Evolutionary conservation across 164 flowering plant genomes (phyloP), one percentile per base, ranked within the genome.

Genomic region (Paratinospora sagittata): DNA sequence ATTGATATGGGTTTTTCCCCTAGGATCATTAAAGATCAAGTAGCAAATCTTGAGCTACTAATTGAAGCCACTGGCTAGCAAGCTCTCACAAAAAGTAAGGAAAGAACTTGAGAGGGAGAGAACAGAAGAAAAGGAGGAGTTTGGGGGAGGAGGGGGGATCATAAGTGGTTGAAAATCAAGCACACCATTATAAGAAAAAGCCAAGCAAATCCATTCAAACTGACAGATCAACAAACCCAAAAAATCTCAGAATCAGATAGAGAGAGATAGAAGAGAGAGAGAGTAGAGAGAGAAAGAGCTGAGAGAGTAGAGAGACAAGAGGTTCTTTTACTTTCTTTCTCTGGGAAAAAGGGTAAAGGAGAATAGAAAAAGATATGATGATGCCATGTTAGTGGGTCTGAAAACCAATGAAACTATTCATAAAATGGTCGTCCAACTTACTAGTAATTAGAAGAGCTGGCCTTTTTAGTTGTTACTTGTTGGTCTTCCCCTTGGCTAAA

Each of bases 121-220:
- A 9, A n/a, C n/a, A n/a, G n/a, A n/a, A n/a, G n/a, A n/a, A n/a
- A n/a, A n/a, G n/a, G n/a, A n/a, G n/a, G n/a, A n/a, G n/a, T n/a
- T n/a, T 13, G 65, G 67, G 24, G 64, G 47, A 65, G 67, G 67
- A 52, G 65, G 64, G 27, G 64, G 55, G 17, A 36, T 24, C 62
- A 34, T 58, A 39, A 75, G 72, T 63, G 64, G 66, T 36, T 66
- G 73, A 39, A 27, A 69, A 67, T 62, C 65, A 75, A 77, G 74
- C 70, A 70, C 63, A 72, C 47, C 73, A 80, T 78, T 73, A 75
- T 82, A 73, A 75, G 81, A 78, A 82, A 82, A 78, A 60, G 83
- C 84, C 85, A 84, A 80, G 72, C 70, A 79, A 82, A 84, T 82
- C 83, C 86, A 83, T 79, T 84, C 83, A 84, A 79, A 76, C 85